Percentiles rank a stretch among this genome's conserved stretches.
Evolutionary conservation across 2,329 filamentous ascomycete genomes (phyloP).

Genomic region (Boeremia lycopersici): DNA sequence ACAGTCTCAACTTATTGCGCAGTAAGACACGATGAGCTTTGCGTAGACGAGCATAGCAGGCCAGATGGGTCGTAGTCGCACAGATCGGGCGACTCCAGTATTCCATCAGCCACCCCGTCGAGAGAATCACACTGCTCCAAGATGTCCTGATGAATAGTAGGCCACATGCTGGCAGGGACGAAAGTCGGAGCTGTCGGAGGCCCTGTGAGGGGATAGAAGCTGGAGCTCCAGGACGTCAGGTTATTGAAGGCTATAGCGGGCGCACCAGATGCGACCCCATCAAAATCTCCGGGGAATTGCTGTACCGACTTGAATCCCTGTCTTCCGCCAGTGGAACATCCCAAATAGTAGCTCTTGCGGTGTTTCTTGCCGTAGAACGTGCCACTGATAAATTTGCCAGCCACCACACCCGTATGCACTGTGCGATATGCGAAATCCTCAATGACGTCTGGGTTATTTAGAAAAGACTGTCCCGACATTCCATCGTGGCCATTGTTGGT

Average conservation of each 20-base stretch:
- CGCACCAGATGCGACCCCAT: constrained; percentile 36
- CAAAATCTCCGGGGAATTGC: constrained; percentile 35
- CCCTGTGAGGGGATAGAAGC: constrained; percentile 19
- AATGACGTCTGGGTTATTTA: constrained; percentile 51
- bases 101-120: constrained; percentile 38
- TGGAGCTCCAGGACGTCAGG: constrained; percentile 46
- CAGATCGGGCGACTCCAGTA: constrained; percentile 24
- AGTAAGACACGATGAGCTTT: constrained; percentile 18
- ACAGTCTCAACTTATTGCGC: constrained; percentile 37
- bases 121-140: constrained; percentile 39
- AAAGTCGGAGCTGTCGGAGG: constrained; percentile 34
- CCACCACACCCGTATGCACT: constrained; percentile 15
- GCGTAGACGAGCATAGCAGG: constrained; percentile 23
- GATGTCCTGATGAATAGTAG: constrained; percentile 46
- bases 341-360: constrained; percentile 45
- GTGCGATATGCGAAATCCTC: constrained; percentile 54
- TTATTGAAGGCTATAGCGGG: constrained; percentile 41
- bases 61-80: constrained; percentile 25
- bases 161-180: constrained; percentile 47
- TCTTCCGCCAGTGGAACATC: constrained; percentile 36
- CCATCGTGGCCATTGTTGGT: constrained; percentile 50
- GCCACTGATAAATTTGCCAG: constrained; percentile 48
- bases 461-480: constrained; percentile 53
- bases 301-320: constrained; percentile 33
- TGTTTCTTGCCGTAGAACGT: constrained; percentile 46